Conservation (phyloP, 2,329 filamentous ascomycete species). For the Neonectria neomacrospora region DNA sequence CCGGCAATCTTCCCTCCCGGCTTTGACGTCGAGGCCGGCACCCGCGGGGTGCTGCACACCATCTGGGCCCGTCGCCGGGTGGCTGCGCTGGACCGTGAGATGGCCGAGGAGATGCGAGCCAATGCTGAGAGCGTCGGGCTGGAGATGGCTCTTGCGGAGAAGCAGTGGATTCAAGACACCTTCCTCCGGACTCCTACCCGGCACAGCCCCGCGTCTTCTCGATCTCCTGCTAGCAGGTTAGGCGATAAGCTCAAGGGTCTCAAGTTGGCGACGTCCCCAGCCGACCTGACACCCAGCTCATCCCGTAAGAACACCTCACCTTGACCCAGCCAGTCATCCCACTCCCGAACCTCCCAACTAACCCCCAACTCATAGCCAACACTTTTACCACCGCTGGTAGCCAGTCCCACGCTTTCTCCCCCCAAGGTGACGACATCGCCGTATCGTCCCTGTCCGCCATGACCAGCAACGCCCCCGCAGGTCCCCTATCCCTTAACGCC, state of each 20-base stretch:
- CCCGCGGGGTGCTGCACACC: constrained; percentile 86
- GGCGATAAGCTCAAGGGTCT: constrained; percentile 84
- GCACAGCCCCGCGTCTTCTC: constrained; percentile 64
- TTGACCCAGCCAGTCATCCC: constrained; percentile 16
- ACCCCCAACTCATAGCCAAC: constrained; percentile 44
- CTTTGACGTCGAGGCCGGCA: constrained; percentile 75
- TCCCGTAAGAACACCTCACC: constrained; percentile 58
- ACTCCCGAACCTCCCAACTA: constrained; percentile 28
- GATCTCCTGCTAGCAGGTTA: constrained; percentile 74
- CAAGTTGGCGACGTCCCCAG: constrained; percentile 78
- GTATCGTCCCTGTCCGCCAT: constrained; percentile 51
- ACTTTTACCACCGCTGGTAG: constrained; percentile 49
- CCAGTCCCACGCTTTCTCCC: constrained; percentile 49
- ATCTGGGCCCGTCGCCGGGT: constrained; percentile 90
- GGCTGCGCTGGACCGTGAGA: constrained; percentile 79
- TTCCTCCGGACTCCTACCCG: constrained; percentile 60
- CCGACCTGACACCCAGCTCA: constrained; percentile 66
- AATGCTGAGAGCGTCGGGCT: constrained; percentile 86
- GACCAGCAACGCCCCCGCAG: constrained; percentile 35
- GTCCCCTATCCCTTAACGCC: constrained; percentile 50
- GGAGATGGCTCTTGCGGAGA: constrained; percentile 85
- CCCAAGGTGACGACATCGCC: constrained; percentile 48
- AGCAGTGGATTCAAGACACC: constrained; percentile 84
- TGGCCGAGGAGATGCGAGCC: constrained; percentile 74
- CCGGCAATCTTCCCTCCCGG: constrained; percentile 88